Percentiles rank a stretch among this genome's conserved stretches.
Conservation (phyloP, 1,139 yeast species). For the Sugiyamaella novakii region DNA sequence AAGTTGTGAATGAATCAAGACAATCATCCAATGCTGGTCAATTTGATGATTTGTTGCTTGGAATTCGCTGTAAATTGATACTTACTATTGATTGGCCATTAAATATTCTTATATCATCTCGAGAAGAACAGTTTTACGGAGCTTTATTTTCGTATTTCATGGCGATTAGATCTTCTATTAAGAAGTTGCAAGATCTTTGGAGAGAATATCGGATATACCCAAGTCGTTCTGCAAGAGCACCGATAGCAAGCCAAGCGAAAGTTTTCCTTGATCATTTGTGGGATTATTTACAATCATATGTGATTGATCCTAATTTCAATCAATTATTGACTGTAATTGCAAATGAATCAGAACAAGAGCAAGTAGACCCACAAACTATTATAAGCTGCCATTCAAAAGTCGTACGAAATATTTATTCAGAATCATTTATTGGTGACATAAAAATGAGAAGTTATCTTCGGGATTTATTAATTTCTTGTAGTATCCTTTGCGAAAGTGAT, state of each 20-base stretch:
- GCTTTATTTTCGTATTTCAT: conserved; percentile 30
- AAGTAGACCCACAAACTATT: conserved; percentile 28
- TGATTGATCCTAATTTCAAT: conserved; percentile 26
- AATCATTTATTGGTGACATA: conserved; percentile 24
- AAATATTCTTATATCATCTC: conserved; percentile 26
- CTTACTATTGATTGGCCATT: conserved; percentile 31
- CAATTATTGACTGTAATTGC: conserved; percentile 9
- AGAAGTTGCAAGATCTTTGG: conserved; percentile 25
- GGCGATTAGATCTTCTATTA: conserved; percentile 24
- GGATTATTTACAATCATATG: conserved; percentile 32
- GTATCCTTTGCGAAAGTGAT: conserved; percentile 7
- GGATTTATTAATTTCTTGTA: conserved; percentile 22
- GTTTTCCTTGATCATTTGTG: conserved; percentile 32
- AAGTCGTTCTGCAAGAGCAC: not conserved
- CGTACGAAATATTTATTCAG: conserved; percentile 23
- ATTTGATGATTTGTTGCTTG: conserved; percentile 30
- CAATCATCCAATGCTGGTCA: conserved; percentile 23
- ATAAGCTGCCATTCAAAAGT: conserved; percentile 22
- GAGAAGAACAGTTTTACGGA: conserved; percentile 26
- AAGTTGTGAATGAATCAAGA: conserved; percentile 16
- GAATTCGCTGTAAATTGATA: conserved; percentile 25
- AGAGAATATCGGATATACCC: conserved; percentile 12
- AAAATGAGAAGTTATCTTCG: conserved; percentile 23
- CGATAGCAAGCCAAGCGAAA: conserved; percentile 23
- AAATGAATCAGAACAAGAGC: conserved; percentile 12